These are phyloP conservation scores for Senna siamea DNA, from an alignment of 306 rosid genomes.

Conservation along the genomic window DNA sequence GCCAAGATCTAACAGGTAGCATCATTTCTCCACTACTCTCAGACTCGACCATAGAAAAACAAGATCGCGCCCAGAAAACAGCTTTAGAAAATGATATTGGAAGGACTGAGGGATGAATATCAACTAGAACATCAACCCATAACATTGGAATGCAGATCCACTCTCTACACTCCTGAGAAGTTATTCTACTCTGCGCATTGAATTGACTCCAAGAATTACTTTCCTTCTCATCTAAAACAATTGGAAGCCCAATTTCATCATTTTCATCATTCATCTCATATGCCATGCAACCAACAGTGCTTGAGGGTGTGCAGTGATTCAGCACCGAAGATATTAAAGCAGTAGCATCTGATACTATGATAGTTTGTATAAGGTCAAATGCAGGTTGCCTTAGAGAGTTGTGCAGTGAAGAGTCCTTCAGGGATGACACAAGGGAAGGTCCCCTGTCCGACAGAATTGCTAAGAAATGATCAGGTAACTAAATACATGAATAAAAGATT, in stretches of 20 bases:
- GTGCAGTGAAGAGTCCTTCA: slow-evolving; percentile 93
- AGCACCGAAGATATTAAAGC: slow-evolving; percentile 65
- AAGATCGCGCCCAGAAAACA: slow-evolving; percentile 94
- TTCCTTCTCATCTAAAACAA: slow-evolving; percentile 56
- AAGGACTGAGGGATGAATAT: slow-evolving; percentile 65
- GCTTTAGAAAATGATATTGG: slow-evolving; percentile 91
- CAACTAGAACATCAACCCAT: slow-evolving; percentile 85
- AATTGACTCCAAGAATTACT: slow-evolving; percentile 76
- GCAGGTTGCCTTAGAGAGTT: slow-evolving; percentile 95
- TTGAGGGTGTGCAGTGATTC: slow-evolving; percentile 46
- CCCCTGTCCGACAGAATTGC: slow-evolving; percentile 73
- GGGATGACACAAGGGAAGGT: slow-evolving; percentile 86
- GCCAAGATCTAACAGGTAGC: slow-evolving; percentile 78
- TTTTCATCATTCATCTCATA: slow-evolving; percentile 55
- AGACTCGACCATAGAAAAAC: slow-evolving; percentile 78
- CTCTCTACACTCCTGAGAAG: slow-evolving; percentile 63
- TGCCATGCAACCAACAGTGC: slow-evolving; percentile 44
- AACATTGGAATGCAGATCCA: slow-evolving; percentile 99
- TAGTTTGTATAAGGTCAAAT: slow-evolving; percentile 85
- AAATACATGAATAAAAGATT: slow-evolving; percentile 29
- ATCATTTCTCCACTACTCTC: slow-evolving; percentile 61
- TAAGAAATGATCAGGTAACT: slow-evolving; percentile 41
- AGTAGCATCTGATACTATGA: slow-evolving; percentile 88
- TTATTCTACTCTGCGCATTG: slow-evolving; percentile 62
- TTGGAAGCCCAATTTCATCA: slow-evolving; percentile 50